Base-by-base conservation (phyloP, 495 filamentous ascomycete genomes). In the Chaetomium fimeti region DNA sequence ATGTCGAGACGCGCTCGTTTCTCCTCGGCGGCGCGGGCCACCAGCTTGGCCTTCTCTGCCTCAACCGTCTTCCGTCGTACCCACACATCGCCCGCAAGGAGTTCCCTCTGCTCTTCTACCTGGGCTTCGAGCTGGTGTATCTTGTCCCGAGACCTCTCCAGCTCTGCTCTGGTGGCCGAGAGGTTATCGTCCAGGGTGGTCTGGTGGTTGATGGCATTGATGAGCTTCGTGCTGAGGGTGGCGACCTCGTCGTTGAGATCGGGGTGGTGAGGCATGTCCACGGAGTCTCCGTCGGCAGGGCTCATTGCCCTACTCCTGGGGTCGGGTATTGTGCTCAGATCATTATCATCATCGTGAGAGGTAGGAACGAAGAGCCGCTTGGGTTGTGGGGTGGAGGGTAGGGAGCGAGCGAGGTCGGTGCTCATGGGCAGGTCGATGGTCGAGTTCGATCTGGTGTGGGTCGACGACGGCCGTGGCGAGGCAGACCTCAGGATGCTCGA, bases 131-230 rank as follows among this genome's bases (percentile, higher is more conserved):
- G 76, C 54, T 87, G 79, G 60, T 78, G 82, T 52, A 97, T 79
- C 74, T 81, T 84, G 55, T 87, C 84, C 62, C 83, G 83, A 5
- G 92, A 85, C n/a, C 82, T 71, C 57, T 96, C 92, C 57, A 98
- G 72, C 70, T 97, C 91, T 72, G 93, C 87, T 20, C 90, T 85
- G 27, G 93, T 90, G 27, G 83, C 87, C 57, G 90, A 88, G 53
- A 98, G 82, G 36, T 85, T 90, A 71, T 98, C 94, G 71, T 98
- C 94, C 29, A 98, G 81, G 32, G 82, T 90, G 5, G 94, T 97
- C 78, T 98, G 95, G 71, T 94, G 90, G 72, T 98, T 98, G 76
- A 98, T 97, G 58, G 94, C 93, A 69, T 92, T 92, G 63, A 98
- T 92, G 58, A 98, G 83, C 76, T 98, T 98, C 54, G 92, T 93